Evolutionary conservation across 768 basidiomycete genomes (phyloP).

Genomic region (Phylloporus sp.): DNA sequence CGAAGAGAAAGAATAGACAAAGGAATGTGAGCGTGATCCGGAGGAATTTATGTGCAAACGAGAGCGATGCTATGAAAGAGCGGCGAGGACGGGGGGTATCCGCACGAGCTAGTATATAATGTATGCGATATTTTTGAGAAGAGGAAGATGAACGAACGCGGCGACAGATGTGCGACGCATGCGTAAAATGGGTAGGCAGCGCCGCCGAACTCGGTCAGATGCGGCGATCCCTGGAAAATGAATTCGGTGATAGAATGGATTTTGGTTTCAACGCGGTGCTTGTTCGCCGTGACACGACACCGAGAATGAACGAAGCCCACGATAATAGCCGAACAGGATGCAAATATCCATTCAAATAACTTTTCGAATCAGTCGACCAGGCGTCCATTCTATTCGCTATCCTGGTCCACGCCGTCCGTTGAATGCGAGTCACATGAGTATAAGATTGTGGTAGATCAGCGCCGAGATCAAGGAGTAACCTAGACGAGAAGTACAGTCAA

Average conservation of each 20-base stretch:
- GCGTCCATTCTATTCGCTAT: conserved; percentile 9
- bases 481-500: conserved; percentile 5
- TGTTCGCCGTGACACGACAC: neutral
- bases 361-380: conserved; percentile 1
- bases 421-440: neutral
- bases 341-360: conserved; percentile 1
- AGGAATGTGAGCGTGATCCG: neutral
- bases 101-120: neutral
- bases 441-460: neutral
- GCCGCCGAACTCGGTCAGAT: neutral
- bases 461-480: neutral
- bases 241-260: neutral
- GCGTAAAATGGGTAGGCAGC: neutral
- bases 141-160: neutral
- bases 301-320: neutral
- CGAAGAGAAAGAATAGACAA: neutral
- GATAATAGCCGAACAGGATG: neutral
- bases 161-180: neutral
- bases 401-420: conserved; percentile 1
- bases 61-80: neutral
- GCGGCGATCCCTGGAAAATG: neutral
- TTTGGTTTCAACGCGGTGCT: neutral
- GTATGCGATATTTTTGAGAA: neutral
- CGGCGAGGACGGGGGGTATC: conserved; percentile 3
- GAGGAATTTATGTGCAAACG: neutral